Percentiles rank a stretch among this genome's conserved stretches.
Evolutionary conservation across 345 rosid species (phyloP).

Genomic region (Laguncularia racemosa): DNA sequence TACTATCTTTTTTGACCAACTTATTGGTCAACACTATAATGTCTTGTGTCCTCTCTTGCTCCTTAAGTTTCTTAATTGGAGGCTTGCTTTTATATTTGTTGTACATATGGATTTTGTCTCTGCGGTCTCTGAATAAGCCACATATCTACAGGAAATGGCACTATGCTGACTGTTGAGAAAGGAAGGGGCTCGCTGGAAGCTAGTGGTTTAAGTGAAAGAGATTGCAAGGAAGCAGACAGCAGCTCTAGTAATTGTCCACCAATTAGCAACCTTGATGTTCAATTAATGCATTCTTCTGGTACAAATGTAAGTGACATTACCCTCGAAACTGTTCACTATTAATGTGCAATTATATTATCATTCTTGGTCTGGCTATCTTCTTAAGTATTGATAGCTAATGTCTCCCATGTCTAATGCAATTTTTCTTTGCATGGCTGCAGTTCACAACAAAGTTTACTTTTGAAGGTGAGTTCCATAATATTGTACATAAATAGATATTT

Average conservation of each 20-base stretch:
- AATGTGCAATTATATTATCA: too few species aligned
- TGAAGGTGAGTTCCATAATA: slow-evolving; percentile 26
- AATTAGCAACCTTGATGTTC: slow-evolving; percentile 3
- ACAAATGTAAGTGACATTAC: slow-evolving; percentile 20
- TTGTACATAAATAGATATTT: too few species aligned
- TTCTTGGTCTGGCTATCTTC: too few species aligned
- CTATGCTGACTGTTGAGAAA: slow-evolving; percentile 19
- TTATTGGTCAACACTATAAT: neutral
- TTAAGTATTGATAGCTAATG: too few species aligned
- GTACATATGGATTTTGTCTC: too few species aligned
- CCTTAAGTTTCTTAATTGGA: too few species aligned
- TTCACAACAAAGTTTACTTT: slow-evolving; percentile 4
- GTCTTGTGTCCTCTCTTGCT: too few species aligned
- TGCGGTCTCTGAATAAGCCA: neutral
- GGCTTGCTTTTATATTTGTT: too few species aligned
- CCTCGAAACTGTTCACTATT: slow-evolving; percentile 18
- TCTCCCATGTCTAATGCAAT: neutral
- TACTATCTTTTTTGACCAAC: neutral
- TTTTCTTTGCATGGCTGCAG: slow-evolving; percentile 17
- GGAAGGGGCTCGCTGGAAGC: slow-evolving; percentile 22
- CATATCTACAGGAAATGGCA: slow-evolving; percentile 31
- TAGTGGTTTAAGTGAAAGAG: slow-evolving; percentile 12
- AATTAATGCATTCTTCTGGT: slow-evolving; percentile 7
- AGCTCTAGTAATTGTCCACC: slow-evolving; percentile 9
- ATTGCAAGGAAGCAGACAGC: slow-evolving; percentile 8